A percentile compares a stretch with the other conserved stretches of the same genome.
Conservation (phyloP, 495 filamentous ascomycete species). For the Platismatia glauca region DNA sequence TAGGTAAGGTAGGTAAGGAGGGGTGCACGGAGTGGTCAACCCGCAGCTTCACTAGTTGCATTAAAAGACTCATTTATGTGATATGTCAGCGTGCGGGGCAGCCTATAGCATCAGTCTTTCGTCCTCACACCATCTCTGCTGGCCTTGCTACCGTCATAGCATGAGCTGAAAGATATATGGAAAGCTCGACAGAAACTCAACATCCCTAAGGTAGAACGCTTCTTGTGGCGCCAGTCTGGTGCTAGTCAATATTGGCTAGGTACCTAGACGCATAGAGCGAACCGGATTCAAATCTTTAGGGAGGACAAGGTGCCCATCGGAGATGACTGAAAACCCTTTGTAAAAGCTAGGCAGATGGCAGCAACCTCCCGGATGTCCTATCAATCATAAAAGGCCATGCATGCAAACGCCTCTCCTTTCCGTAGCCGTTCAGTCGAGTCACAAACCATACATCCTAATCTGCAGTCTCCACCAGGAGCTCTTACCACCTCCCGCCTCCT, state of each 20-base stretch:
- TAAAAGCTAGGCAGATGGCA: neutral
- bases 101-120: neutral
- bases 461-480: neutral
- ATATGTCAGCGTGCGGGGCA: neutral
- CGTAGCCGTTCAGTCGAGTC: neutral
- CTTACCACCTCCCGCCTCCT: conserved; percentile 7
- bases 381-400: neutral
- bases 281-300: neutral
- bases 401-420: neutral
- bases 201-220: neutral
- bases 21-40: neutral
- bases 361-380: neutral
- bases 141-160: neutral
- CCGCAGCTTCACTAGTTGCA: neutral
- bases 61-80: neutral
- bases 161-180: neutral
- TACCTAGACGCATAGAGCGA: neutral
- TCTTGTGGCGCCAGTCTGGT: neutral
- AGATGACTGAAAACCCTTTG: neutral
- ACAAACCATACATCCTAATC: neutral
- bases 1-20: too few species aligned
- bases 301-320: neutral
- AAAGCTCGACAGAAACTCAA: neutral
- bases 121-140: neutral
- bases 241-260: neutral